Evolutionary conservation across 2,329 filamentous ascomycete genomes (phyloP), one percentile per base, ranked within the genome.

Genomic region (Hortaea sp.): DNA sequence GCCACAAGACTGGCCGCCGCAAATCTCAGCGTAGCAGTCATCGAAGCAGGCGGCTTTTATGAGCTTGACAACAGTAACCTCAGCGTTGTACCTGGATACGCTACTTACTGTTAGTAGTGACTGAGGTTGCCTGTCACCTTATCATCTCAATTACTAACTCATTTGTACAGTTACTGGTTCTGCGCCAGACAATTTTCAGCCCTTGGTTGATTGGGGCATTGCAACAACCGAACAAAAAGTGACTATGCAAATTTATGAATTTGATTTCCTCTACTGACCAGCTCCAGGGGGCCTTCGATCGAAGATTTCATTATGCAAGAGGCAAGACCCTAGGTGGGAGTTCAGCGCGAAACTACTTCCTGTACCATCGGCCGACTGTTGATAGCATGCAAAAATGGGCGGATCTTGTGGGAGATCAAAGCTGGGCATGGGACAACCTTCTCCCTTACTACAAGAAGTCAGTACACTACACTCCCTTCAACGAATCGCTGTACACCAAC

Each of bases 321-420:
- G 61, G 61, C 32, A 61, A 60, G 44, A 53, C 50, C 29, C 50
- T 63, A 1, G 61, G 59, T 29, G 59, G 62, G 29, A 53, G 45
- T 13, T 56, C 54, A 13, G 63, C 60, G 5, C 46, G 50, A 1
- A 57, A 61, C 40, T 53, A 52, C 40, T 51, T 61, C 52, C 46
- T 47, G 7, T 61, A 57, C 43, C 55, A 59, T n/a, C 50, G 62
- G 29, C 55, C 58, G 3, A 66, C 63, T 2, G 50, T 47, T 7
- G 61, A 53, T 5, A 56, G 57, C n/a, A 55, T 64, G 45, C 54
- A 63, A 42, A 45, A 46, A 39, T 68, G 66, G 66, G 65, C 64
- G 1, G 57, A 67, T 39, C 49, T 57, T 29, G 63, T 67, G 5
- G 62, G 53, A 2, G 66, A 68, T 41, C 32, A 62, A 29, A 49